Evolutionary conservation across 2,329 filamentous ascomycete species (phyloP).

Genomic region (Coniochaeta sp.): DNA sequence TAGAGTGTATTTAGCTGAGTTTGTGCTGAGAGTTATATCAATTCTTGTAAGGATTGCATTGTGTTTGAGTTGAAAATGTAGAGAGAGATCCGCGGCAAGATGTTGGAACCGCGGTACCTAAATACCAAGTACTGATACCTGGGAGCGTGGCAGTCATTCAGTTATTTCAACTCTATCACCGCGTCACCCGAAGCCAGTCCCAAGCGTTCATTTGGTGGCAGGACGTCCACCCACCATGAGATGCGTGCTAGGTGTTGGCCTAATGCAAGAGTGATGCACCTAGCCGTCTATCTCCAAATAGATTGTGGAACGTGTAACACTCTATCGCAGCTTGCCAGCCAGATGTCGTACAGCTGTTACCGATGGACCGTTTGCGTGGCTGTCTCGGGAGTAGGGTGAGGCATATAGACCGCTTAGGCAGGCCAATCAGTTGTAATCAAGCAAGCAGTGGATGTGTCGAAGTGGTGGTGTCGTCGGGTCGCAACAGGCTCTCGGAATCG

Average conservation of each 20-base stretch:
- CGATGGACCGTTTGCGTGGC: background rate
- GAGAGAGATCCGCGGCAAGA: background rate
- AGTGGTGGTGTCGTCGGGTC: background rate
- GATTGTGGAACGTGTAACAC: background rate
- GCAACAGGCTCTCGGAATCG: background rate
- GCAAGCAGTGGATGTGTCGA: background rate
- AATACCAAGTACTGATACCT: background rate
- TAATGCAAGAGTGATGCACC: background rate
- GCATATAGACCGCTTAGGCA: background rate
- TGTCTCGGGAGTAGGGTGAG: background rate
- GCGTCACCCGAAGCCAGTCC: background rate
- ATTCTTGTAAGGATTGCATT: background rate
- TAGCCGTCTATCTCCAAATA: background rate
- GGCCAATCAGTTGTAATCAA: background rate
- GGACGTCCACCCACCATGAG: background rate
- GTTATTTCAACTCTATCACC: background rate
- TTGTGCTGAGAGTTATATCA: background rate
- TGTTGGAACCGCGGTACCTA: background rate
- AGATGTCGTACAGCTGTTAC: too few relatives aligned
- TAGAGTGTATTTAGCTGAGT: too few relatives aligned
- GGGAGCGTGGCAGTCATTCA: background rate
- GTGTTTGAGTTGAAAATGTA: background rate
- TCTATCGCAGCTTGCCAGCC: background rate
- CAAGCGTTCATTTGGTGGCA: background rate
- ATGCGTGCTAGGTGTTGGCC: background rate